Conservation (phyloP, 257 asterid genomes). For the Ligustrum vulgare region DNA sequence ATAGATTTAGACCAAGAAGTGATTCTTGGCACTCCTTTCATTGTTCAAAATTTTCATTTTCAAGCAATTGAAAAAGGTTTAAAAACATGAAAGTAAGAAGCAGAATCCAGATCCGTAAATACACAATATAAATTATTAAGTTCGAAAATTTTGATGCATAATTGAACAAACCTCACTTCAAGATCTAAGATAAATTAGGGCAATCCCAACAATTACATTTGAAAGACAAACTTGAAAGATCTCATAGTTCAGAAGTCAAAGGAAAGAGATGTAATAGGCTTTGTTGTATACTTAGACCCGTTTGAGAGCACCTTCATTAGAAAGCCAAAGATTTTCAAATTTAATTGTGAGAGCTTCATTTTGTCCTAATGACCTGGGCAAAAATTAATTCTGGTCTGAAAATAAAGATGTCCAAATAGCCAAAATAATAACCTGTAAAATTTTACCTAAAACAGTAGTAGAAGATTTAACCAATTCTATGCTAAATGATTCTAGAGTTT, state of each 20-base stretch:
- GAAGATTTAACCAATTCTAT: constrained; percentile 3
- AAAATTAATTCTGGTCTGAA: background rate
- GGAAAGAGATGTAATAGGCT: background rate
- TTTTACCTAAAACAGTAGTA: constrained; percentile 7
- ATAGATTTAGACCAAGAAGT: no score
- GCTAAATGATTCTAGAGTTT: no score
- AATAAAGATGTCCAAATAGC: constrained; percentile 2
- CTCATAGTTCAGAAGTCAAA: background rate
- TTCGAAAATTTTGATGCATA: no score
- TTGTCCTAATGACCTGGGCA: background rate
- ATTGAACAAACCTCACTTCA: no score
- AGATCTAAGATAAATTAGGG: no score
- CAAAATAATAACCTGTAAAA: background rate
- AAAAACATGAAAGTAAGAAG: no score
- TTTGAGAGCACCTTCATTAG: background rate
- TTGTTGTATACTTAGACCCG: background rate
- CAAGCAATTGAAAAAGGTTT: no score
- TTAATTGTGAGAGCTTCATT: background rate
- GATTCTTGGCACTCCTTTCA: no score
- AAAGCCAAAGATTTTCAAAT: background rate
- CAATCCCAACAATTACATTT: no score
- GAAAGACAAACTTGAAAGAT: background rate
- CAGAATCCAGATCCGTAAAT: no score
- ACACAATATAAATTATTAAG: no score
- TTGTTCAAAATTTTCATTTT: no score